Evolutionary conservation across 2,329 filamentous ascomycete genomes (phyloP), one percentile per base, ranked within the genome.

Genomic region (Microsporum audouinii): DNA sequence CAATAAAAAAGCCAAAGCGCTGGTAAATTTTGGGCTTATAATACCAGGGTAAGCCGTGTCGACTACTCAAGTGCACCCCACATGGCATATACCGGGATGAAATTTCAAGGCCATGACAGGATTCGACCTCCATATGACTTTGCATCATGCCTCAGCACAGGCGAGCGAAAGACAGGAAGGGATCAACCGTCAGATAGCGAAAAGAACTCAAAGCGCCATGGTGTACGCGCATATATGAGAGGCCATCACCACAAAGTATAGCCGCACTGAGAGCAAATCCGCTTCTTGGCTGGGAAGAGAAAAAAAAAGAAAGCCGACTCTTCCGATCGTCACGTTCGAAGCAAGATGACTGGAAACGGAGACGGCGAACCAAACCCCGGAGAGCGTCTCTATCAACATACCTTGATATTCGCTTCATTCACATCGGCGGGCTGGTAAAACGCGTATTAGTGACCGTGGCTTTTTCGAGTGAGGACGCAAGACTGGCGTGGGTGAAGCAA

Each of bases 381-480:
- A 80, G 84, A 62, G 59, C 63, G 84, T 86, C 86, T 87, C 88
- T 84, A 86, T 91, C 88, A 91, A 99, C 94, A 95, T 99, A 99
- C 94, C 94, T 99, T 97, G 81, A 99, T 95, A 86, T 95, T 89
- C 80, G 80, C 81, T 84, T 97, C 92, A 79, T 86, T 89, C 77
- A 99, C 91, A 85, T 99, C 94, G 81, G 87, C 86, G 76, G 94
- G 94, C 90, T 97, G 68, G 38, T 14, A 61, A 17, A 31, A 58
- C 76, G 17, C 5, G 57, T n/a, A 38, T 88, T 79, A 88, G 82
- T 64, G 51, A 60, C 60, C 62, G 45, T 51, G n/a, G 12, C 12
- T 33, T 51, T 61, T 2, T 57, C 53, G 67, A 64, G 68, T 65
- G 60, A 7, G 5, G 6, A 43, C 17, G 36, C 29, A n/a, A 3